phyloP scores from a whole-genome alignment of 805 yeast genomes.

The Metschnikowia chrysomelidarum region DNA sequence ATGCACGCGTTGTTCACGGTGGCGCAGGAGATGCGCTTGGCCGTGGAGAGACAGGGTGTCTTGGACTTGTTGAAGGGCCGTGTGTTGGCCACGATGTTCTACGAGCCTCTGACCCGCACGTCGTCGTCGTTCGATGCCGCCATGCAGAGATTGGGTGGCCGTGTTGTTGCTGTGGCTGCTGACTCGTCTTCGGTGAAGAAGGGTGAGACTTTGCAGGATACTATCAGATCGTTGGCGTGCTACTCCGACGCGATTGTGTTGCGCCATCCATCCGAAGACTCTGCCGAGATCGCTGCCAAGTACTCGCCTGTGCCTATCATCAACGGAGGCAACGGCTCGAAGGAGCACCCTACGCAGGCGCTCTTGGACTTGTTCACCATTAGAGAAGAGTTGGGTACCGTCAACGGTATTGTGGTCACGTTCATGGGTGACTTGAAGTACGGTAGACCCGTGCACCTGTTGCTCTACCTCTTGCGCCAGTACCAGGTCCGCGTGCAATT shows the following conservation, averaged over 20 bases:
- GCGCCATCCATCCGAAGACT: conserved; percentile 92
- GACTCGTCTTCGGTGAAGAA: conserved; percentile 92
- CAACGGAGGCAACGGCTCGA: conserved; percentile 97
- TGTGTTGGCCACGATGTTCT: conserved; percentile 90
- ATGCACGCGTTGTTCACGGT: conserved; percentile 91
- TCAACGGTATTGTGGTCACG: conserved; percentile 95
- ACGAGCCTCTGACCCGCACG: conserved; percentile 98
- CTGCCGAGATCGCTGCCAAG: conserved; percentile 92
- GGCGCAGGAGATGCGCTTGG: conserved; percentile 96
- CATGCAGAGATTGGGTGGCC: conserved; percentile 99
- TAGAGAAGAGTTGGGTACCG: conserved; percentile 98
- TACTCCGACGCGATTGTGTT: conserved; percentile 96
- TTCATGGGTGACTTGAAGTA: conserved; percentile 98
- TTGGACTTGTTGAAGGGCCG: conserved; percentile 88
- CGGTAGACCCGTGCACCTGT: conserved; percentile 98
- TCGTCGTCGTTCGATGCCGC: conserved; percentile 97
- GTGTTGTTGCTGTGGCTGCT: conserved; percentile 85
- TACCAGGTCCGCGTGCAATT: conserved; percentile 92
- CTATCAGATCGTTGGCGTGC: conserved; percentile 90
- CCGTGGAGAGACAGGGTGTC: conserved; percentile 95
- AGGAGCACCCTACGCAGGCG: conserved; percentile 99
- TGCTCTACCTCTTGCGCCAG: conserved; percentile 83
- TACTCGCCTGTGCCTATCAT: conserved; percentile 96
- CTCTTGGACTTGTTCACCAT: conserved; percentile 95
- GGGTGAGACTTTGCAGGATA: conserved; percentile 98